These are phyloP conservation scores for Pachyrhizus erosus DNA, from an alignment of 306 rosid species.

Conservation along the genomic window DNA sequence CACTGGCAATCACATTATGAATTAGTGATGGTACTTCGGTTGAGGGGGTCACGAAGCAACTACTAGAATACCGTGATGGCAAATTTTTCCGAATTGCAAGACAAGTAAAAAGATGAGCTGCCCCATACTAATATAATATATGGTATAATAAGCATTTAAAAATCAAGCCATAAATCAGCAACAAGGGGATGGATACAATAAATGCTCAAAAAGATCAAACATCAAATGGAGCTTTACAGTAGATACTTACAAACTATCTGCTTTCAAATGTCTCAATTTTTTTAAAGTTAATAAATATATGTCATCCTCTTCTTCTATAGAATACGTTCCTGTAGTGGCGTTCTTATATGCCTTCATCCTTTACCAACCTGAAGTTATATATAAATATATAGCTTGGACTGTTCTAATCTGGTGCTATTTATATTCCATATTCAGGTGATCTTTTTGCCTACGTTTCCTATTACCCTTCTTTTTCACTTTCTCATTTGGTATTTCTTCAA, in stretches of 20 bases:
- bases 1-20: neutral
- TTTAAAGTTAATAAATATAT: neutral
- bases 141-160: neutral
- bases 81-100: neutral
- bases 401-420: conserved; percentile 38
- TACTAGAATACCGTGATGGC: neutral
- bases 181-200: neutral
- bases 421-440: conserved; percentile 29
- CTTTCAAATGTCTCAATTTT: conserved; percentile 22
- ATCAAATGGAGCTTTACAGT: conserved; percentile 29
- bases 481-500: conserved; percentile 61
- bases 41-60: neutral
- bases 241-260: conserved; percentile 34
- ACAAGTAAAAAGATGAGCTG: neutral
- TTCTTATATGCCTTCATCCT: conserved; percentile 22
- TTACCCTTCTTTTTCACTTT: conserved; percentile 59
- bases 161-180: conserved; percentile 4
- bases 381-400: conserved; percentile 33
- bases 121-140: neutral
- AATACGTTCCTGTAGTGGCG: conserved; percentile 17
- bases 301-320: conserved; percentile 20
- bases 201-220: conserved; percentile 27
- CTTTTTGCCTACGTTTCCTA: conserved; percentile 69
- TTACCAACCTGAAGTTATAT: conserved; percentile 20
- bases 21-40: neutral